Evolutionary conservation across 345 rosid species (phyloP).

Genomic region (Draba incana): DNA sequence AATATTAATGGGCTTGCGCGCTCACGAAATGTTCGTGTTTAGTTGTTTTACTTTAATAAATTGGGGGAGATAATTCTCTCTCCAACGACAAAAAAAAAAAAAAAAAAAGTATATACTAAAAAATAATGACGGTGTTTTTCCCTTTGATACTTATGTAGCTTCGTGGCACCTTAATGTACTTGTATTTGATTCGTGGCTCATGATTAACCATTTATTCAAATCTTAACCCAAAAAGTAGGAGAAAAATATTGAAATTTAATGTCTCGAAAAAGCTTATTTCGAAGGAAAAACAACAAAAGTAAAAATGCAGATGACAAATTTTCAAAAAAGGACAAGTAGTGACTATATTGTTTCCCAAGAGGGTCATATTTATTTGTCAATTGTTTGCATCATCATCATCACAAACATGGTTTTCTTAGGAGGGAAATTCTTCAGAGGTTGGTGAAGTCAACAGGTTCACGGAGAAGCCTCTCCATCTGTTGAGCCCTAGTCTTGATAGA

Average conservation of each 20-base stretch:
- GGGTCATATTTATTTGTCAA: slow-evolving; percentile 43
- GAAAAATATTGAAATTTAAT: slow-evolving; percentile 11
- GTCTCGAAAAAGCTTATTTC: slow-evolving; percentile 31
- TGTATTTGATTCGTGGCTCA: slow-evolving; percentile 9
- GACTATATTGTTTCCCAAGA: slow-evolving; percentile 27
- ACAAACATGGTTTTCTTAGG: slow-evolving; percentile 9
- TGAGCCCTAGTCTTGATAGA: slow-evolving; percentile 84
- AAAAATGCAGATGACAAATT: slow-evolving; percentile 17
- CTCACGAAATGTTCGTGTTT: too few relatives aligned
- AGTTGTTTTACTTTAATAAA: too few relatives aligned
- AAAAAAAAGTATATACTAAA: background rate
- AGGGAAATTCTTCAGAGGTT: slow-evolving; percentile 39
- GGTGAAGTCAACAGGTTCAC: slow-evolving; percentile 61
- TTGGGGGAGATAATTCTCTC: too few relatives aligned
- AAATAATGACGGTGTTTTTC: too few relatives aligned
- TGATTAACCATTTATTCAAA: background rate
- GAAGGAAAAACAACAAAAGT: slow-evolving; percentile 31
- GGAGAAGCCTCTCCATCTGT: slow-evolving; percentile 94
- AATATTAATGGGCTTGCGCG: too few relatives aligned
- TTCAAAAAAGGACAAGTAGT: slow-evolving; percentile 1
- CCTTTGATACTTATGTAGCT: background rate
- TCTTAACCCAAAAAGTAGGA: background rate
- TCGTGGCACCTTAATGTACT: slow-evolving; percentile 30
- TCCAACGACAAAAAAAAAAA: too few relatives aligned
- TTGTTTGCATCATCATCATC: slow-evolving; percentile 18